These are phyloP conservation scores for Fonsecaea pugnacius DNA, from an alignment of 2,329 filamentous ascomycete genomes.

Conservation along the genomic window DNA sequence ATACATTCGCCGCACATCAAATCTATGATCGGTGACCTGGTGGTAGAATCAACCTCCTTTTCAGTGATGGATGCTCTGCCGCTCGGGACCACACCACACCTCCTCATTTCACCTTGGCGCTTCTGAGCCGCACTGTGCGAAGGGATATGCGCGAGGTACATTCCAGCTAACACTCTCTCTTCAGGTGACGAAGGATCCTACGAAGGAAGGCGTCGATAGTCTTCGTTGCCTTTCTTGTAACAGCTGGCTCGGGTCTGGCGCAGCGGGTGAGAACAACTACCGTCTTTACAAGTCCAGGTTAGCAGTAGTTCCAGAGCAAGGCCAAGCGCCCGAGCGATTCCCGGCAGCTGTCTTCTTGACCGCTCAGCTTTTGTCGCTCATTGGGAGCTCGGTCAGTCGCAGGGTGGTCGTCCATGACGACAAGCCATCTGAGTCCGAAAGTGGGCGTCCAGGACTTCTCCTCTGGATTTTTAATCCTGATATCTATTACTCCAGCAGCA, in stretches of 20 bases:
- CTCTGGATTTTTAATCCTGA: constrained; percentile 67
- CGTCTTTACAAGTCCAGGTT: constrained; percentile 57
- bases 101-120: constrained; percentile 36
- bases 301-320: constrained; percentile 39
- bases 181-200: constrained; percentile 23
- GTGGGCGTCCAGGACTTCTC: constrained; percentile 20
- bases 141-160: constrained; percentile 47
- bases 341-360: constrained; percentile 51
- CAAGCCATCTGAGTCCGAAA: constrained; percentile 24
- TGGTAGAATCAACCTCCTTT: constrained; percentile 32
- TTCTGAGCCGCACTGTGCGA: constrained; percentile 38
- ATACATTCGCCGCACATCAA: constrained; percentile 64
- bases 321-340: constrained; percentile 39
- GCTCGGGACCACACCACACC: constrained; percentile 32
- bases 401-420: constrained; percentile 58
- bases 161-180: constrained; percentile 28
- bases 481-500: constrained; percentile 59
- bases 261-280: constrained; percentile 16
- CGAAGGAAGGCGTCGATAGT: constrained; percentile 26
- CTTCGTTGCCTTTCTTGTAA: constrained; percentile 48
- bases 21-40: constrained; percentile 24
- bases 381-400: constrained; percentile 60
- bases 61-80: constrained; percentile 41
- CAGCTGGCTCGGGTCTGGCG: constrained; percentile 41
- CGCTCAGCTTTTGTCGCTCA: constrained; percentile 60